Evolutionary conservation across 2,329 filamentous ascomycete genomes (phyloP).

Genomic region (Colletotrichum incanum): DNA sequence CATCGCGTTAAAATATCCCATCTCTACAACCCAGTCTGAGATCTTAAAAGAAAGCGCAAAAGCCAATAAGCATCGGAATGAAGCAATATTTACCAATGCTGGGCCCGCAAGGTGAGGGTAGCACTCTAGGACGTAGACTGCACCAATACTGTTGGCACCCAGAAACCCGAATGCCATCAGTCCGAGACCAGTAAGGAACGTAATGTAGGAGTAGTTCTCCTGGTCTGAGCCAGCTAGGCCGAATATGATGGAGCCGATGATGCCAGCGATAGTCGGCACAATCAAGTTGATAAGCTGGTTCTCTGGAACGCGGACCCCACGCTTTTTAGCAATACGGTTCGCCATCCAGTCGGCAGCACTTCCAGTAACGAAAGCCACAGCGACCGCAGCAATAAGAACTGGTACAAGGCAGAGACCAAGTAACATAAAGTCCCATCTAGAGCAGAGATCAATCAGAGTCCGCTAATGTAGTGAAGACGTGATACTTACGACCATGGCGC

Average conservation of each 20-base stretch:
- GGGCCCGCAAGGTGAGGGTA: conserved; percentile 50
- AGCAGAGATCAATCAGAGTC: neutral
- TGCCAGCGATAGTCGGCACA: conserved; percentile 49
- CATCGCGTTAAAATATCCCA: conserved; percentile 49
- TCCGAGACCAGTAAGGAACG: conserved; percentile 48
- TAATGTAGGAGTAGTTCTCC: conserved; percentile 46
- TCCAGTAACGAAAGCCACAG: conserved; percentile 52
- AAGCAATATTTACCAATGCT: conserved; percentile 53
- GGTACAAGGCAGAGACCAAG: conserved; percentile 50
- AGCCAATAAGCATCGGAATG: conserved; percentile 50
- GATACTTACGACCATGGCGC: conserved; percentile 37
- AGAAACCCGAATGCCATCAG: conserved; percentile 50
- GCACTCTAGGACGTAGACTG: conserved; percentile 53
- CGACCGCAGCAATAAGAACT: conserved; percentile 49
- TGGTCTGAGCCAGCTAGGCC: conserved; percentile 48
- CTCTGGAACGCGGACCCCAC: conserved; percentile 51
- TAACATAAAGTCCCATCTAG: conserved; percentile 49
- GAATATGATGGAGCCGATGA: conserved; percentile 52
- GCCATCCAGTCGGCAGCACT: conserved; percentile 50
- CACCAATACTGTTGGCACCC: conserved; percentile 48
- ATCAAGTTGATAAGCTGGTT: conserved; percentile 51
- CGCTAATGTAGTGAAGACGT: rapidly evolving
- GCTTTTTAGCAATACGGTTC: conserved; percentile 49
- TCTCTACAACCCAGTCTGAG: conserved; percentile 48
- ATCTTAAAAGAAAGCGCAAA: conserved; percentile 50